Percentiles rank a stretch among this genome's conserved stretches.
phyloP scores from a whole-genome alignment of 1,139 yeast genomes.

The Protomyces pachydermus region DNA sequence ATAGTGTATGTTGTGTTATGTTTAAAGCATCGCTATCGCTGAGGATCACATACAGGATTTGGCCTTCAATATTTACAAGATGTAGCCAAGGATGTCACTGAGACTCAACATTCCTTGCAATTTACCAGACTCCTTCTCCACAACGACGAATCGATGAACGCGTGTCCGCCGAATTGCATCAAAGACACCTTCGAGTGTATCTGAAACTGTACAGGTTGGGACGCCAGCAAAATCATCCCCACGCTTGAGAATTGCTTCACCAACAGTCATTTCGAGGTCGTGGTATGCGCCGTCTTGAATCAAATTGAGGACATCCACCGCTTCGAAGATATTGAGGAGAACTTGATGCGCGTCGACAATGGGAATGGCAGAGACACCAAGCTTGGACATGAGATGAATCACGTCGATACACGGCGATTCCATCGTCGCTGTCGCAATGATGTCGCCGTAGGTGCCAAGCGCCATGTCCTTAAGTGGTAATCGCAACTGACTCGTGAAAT shows the following conservation, averaged over 20 bases:
- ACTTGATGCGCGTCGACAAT: slow-evolving; percentile 69
- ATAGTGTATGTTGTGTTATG: too few species aligned
- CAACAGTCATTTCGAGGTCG: slow-evolving; percentile 85
- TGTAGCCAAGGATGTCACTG: slow-evolving; percentile 83
- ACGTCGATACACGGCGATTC: slow-evolving; percentile 92
- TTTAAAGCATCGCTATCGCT: too few species aligned
- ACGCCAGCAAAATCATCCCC: slow-evolving; percentile 98
- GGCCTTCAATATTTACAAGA: slow-evolving; percentile 36
- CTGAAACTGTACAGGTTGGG: slow-evolving; percentile 86
- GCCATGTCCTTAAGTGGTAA: slow-evolving; percentile 66
- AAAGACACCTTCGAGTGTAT: slow-evolving; percentile 82
- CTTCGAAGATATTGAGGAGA: slow-evolving; percentile 85
- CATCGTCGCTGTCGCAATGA: slow-evolving; percentile 78
- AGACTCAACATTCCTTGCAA: slow-evolving; percentile 80
- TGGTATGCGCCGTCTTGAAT: slow-evolving; percentile 93
- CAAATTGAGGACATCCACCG: slow-evolving; percentile 86
- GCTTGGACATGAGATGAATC: slow-evolving; percentile 70
- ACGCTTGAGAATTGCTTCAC: slow-evolving; percentile 91
- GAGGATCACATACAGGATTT: too few species aligned
- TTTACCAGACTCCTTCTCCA: slow-evolving; percentile 65
- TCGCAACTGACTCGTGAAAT: slow-evolving; percentile 79
- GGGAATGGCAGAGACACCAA: slow-evolving; percentile 86
- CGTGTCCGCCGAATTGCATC: slow-evolving; percentile 90
- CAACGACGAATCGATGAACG: slow-evolving; percentile 86
- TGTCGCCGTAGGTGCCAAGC: slow-evolving; percentile 49